Conservation (phyloP, 1,284 basidiomycete genomes). For the Tilletiopsis washingtonensis region DNA sequence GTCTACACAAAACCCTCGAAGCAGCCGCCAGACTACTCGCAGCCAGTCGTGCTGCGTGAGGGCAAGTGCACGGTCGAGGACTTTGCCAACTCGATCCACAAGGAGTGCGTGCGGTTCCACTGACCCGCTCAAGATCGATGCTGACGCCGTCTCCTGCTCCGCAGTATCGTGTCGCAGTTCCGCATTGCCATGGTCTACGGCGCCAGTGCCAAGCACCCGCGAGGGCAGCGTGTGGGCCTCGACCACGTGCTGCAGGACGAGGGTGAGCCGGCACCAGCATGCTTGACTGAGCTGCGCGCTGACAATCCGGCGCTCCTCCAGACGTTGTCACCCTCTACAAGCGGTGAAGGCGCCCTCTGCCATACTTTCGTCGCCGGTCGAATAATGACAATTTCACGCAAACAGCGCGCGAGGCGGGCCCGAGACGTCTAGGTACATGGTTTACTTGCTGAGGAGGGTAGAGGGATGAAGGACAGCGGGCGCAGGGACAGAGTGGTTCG, state of each 20-base stretch:
- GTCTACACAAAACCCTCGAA: constrained; percentile 88
- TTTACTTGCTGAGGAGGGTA: no score
- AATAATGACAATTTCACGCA: no score
- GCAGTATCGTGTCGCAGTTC: constrained; percentile 11
- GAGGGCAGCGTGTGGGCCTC: constrained; percentile 86
- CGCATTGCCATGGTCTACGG: constrained; percentile 82
- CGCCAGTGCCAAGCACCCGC: constrained; percentile 84
- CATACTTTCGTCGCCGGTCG: no score
- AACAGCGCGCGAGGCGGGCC: no score
- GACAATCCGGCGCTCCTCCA: neutral
- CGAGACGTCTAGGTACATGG: no score
- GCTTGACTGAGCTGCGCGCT: neutral
- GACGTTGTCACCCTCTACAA: constrained; percentile 17
- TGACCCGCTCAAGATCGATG: no score
- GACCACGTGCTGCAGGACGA: constrained; percentile 40
- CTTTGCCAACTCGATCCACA: constrained; percentile 52
- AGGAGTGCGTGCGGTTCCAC: constrained; percentile 4
- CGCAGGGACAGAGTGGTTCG: no score
- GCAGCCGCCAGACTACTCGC: constrained; percentile 73
- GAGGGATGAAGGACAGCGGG: no score
- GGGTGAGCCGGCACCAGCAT: constrained; percentile 1
- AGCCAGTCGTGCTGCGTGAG: constrained; percentile 60
- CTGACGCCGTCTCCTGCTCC: no score
- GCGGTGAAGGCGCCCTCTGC: no score
- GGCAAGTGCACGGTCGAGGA: constrained; percentile 65